Evolutionary conservation across 2,329 filamentous ascomycete species (phyloP), one percentile per base, ranked within the genome.

Genomic region (Exophiala xenobiotica): DNA sequence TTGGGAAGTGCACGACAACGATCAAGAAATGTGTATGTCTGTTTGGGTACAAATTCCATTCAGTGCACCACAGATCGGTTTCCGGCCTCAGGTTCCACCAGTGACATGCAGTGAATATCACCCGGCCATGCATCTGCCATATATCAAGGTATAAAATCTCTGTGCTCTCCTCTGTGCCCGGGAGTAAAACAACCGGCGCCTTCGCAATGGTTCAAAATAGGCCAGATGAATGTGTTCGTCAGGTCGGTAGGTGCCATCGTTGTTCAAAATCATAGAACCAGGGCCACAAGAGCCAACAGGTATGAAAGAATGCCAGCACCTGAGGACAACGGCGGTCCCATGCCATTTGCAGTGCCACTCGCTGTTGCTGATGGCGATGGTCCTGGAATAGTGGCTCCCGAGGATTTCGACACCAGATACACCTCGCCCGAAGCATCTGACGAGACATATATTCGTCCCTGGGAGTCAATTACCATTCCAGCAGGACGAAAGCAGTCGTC

Each of bases 401-500:
- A 52, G 4, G 35, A 49, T 41, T 42, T 55, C 6, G 56, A 42
- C 22, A 63, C 44, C 16, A 63, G 44, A 46, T 63, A 63, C 9
- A 62, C 59, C 50, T 68, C 67, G 14, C 65, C 65, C 24, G 60
- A 65, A 6, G 63, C 52, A 54, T 68, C 66, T 8, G 64, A 66
- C 33, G 62, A 64, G 41, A 68, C 54, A 44, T 65, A 70, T 18
- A 70, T 58, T 26, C 67, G 55, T 11, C 65, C 67, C 29, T 62
- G 58, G 18, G 31, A 47, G 46, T 68, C 67, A 35, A 68, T 59
- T 11, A 65, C 65, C 50, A 70, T 62, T 4, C 58, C 64, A 6
- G 67, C 67, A 6, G 67, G 67, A 22, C 67, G 58, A 46, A 68
- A 65, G 46, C 67, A 69, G 23, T 61, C 50, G 7, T 50, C 45